A percentile compares a stretch with the other conserved stretches of the same genome.
phyloP scores from a whole-genome alignment of 352 stramenopile species.

The Phytopythium oedochilum region DNA sequence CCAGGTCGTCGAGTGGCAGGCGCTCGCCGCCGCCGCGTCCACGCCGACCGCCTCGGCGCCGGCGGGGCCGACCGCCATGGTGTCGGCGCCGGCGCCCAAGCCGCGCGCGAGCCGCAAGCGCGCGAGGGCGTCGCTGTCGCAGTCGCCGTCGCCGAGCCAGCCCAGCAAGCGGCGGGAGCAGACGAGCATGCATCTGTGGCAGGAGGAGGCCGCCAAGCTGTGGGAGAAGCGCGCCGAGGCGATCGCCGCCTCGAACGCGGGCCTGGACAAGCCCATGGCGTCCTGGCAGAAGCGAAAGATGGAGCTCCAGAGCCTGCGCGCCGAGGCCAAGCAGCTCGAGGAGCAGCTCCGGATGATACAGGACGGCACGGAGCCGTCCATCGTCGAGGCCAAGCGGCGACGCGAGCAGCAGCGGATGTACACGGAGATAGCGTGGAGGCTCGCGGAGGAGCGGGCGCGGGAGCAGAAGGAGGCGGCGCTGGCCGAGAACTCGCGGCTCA shows the following conservation, averaged over 20 bases:
- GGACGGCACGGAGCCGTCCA: background rate
- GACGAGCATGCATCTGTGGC: slow-evolving; percentile 1
- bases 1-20: background rate
- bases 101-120: background rate
- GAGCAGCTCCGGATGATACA: background rate
- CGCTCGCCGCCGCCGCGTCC: background rate
- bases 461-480: background rate
- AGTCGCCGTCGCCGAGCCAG: background rate
- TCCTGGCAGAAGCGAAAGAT: slow-evolving; percentile 4
- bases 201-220: slow-evolving; percentile 1
- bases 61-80: background rate
- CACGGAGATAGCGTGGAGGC: background rate
- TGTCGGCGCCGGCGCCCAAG: background rate
- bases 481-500: slow-evolving; percentile 2
- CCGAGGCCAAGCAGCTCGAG: background rate
- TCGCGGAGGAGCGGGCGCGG: background rate
- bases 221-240: background rate
- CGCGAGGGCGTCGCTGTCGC: background rate
- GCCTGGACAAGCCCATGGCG: background rate
- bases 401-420: background rate
- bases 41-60: background rate
- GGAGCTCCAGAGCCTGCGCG: background rate
- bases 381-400: background rate
- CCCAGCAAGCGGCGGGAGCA: background rate
- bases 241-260: background rate